These are phyloP conservation scores for Fusarium foetens DNA, from an alignment of 2,329 filamentous ascomycete genomes.

Conservation along the genomic window DNA sequence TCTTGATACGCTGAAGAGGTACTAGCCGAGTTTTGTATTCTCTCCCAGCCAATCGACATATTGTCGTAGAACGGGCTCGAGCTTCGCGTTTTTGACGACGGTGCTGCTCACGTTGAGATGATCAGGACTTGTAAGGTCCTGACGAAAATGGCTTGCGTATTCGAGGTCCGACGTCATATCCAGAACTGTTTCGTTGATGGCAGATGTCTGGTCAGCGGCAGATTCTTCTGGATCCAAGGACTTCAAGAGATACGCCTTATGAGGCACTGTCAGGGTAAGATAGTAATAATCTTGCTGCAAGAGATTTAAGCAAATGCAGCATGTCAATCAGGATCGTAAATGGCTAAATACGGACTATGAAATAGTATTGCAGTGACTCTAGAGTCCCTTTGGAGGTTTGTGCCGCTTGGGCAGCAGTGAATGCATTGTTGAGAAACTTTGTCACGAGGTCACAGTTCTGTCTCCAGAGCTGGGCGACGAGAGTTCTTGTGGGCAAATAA, in stretches of 20 bases:
- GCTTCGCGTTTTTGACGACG: neutral
- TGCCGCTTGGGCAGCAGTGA: neutral
- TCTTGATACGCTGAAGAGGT: neutral
- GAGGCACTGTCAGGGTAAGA: neutral
- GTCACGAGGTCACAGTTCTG: neutral
- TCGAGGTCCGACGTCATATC: neutral
- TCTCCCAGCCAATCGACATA: neutral
- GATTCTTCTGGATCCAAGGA: neutral
- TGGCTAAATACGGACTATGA: fast-evolving
- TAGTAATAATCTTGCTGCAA: neutral
- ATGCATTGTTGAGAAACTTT: neutral
- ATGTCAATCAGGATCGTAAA: fast-evolving
- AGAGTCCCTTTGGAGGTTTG: neutral
- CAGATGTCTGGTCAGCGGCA: neutral
- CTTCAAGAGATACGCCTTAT: neutral
- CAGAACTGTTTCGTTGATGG: neutral
- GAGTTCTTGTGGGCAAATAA: neutral
- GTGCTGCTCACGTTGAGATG: neutral
- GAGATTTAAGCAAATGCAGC: neutral
- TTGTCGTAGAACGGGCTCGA: neutral
- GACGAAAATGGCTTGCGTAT: neutral
- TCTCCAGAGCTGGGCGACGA: neutral
- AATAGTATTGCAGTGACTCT: neutral
- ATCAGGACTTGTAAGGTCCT: neutral
- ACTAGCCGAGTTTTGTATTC: neutral